Base-by-base conservation (phyloP, 2,329 filamentous ascomycete genomes). In the Dactylonectria macrodidyma region DNA sequence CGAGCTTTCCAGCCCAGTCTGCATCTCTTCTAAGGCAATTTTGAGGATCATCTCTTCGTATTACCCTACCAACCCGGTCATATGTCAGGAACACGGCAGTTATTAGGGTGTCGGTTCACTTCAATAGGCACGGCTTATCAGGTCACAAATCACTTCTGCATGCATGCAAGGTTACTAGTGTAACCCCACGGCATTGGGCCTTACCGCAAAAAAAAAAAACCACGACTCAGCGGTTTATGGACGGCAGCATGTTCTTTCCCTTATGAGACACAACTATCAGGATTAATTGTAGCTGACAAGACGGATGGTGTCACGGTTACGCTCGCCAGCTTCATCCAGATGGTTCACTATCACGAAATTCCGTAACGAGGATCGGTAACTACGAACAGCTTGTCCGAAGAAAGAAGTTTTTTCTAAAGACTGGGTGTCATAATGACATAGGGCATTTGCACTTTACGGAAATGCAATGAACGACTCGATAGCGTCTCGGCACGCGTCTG, bases 71-170 rank as follows among this genome's bases (percentile, higher is more conserved):
- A 16, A 58, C 30, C 38, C 26, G 38, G 52, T 36, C 19, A 33
- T 14, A 46, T 47, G 58, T 24, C 52, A 62, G 58, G 58, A 62
- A 66, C 58, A 60, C 58, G 63, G 58, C 52, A 52, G 59, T 57
- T 54, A 10, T 10, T 33, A 30, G 26, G 26, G 48, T 2, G 19
- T 36, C 10, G n/a, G 12, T 33, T 41, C 7, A 9, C 14, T 44
- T 19, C 19, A 9, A 34, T 33, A 16, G 24, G 26, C 46, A 16
- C 38, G 22, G 22, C 30, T 46, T 34, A 47, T 61, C 56, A 57
- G 33, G n/a, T 36, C 30, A 46, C 51, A 7, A 8, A 44, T 51
- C 19, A 19, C 19, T 19, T 38, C 51, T 55, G 16, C 19, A 30
- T 38, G n/a, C 10, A 7, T 7, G 26, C 47, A 41, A 36, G 46